These are phyloP conservation scores for Tolypocladium tundrense DNA, from an alignment of 2,329 filamentous ascomycete genomes.

Conservation along the genomic window DNA sequence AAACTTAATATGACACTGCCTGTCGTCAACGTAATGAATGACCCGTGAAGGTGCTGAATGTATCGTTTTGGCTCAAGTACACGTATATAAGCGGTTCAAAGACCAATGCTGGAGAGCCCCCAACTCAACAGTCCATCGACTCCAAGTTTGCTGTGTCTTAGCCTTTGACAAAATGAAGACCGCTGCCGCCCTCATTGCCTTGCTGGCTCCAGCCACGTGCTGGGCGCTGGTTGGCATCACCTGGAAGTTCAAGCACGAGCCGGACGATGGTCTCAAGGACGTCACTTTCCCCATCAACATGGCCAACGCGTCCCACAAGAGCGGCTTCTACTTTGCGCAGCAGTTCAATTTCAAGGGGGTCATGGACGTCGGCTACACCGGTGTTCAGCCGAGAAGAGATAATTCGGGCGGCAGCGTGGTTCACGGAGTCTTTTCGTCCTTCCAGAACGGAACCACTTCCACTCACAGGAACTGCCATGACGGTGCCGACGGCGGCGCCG, in stretches of 20 bases:
- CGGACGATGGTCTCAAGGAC: conserved; percentile 3
- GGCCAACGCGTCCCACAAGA: conserved; percentile 4
- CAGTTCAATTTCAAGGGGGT: conserved; percentile 7
- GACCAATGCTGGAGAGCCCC: not conserved
- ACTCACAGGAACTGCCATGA: conserved; percentile 9
- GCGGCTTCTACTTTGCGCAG: conserved; percentile 10
- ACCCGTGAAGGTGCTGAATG: no score
- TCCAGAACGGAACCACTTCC: conserved; percentile 5
- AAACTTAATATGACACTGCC: no score
- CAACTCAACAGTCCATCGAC: no score
- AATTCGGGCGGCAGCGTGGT: conserved; percentile 3
- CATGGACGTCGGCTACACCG: conserved; percentile 6
- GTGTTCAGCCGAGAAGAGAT: conserved; percentile 9
- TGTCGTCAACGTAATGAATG: no score
- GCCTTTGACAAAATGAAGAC: no score
- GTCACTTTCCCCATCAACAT: conserved; percentile 9
- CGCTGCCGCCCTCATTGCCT: no score
- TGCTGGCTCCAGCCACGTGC: no score
- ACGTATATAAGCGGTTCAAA: no score
- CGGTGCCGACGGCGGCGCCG: conserved; percentile 14
- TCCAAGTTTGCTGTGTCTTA: no score
- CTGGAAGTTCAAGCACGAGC: not conserved
- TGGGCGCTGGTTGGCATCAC: no score
- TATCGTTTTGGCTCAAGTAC: not conserved
- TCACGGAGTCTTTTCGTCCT: conserved; percentile 11